Conservation (phyloP, 805 yeast genomes). For the Wickerhamomyces chaumierensis region DNA sequence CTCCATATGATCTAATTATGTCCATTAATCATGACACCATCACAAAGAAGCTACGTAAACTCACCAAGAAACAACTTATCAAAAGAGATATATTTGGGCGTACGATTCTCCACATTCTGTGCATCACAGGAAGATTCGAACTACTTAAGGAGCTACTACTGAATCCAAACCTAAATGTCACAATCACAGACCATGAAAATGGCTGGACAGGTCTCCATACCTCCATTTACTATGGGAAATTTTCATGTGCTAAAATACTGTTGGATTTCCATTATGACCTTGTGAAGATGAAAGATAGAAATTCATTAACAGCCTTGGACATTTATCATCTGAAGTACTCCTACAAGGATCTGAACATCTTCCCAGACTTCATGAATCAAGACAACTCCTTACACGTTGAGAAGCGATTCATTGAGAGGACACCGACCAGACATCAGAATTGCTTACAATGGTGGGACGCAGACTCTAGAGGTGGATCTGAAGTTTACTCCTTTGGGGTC, state of each 20-base stretch:
- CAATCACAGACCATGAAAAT: conserved; percentile 54
- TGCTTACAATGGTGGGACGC: conserved; percentile 31
- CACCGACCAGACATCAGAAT: conserved; percentile 1
- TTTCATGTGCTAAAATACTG: conserved; percentile 39
- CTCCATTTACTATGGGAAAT: conserved; percentile 46
- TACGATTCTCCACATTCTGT: conserved; percentile 45
- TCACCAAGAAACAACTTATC: conserved; percentile 27
- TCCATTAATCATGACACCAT: conserved; percentile 2
- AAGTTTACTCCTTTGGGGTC: conserved; percentile 49
- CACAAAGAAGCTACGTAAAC: conserved; percentile 12
- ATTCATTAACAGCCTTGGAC: conserved; percentile 64
- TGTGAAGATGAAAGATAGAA: conserved; percentile 53
- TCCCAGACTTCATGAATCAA: conserved; percentile 28
- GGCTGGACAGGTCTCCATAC: conserved; percentile 78
- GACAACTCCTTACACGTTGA: conserved; percentile 11
- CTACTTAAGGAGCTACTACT: conserved; percentile 34
- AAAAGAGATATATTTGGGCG: conserved; percentile 65
- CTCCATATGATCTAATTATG: not conserved
- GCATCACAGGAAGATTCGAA: conserved; percentile 37
- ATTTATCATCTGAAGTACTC: conserved; percentile 29
- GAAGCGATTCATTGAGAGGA: conserved; percentile 7
- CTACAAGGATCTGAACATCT: conserved; percentile 29
- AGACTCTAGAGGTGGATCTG: conserved; percentile 40
- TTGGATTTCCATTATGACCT: conserved; percentile 24
- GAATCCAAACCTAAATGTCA: conserved; percentile 32